A percentile compares a stretch with the other conserved stretches of the same genome.
Evolutionary conservation across 495 filamentous ascomycete species (phyloP).

Genomic region (Hypoxylon lienhwacheense): DNA sequence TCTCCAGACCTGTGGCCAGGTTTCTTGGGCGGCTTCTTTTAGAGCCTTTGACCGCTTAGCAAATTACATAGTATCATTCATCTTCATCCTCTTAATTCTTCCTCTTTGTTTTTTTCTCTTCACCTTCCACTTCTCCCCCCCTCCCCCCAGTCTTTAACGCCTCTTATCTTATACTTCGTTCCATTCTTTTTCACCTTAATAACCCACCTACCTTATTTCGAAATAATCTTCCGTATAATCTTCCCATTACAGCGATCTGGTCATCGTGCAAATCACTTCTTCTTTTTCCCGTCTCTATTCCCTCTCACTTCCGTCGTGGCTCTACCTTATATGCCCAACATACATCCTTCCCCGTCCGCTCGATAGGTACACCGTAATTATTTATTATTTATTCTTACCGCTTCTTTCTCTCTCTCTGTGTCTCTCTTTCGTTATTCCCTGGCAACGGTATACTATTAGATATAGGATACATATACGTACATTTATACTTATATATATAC

Average conservation of each 20-base stretch:
- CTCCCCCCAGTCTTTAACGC: too few relatives aligned
- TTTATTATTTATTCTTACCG: conserved; percentile 1
- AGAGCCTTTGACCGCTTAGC: too few relatives aligned
- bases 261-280: conserved; percentile 22
- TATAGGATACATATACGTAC: neutral
- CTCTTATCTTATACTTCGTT: too few relatives aligned
- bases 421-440: neutral
- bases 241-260: conserved; percentile 29
- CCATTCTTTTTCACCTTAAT: conserved; percentile 5
- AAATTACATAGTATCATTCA: too few relatives aligned
- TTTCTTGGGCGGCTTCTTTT: too few relatives aligned
- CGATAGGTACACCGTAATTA: neutral
- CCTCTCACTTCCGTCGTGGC: too few relatives aligned
- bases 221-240: neutral
- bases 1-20: too few relatives aligned
- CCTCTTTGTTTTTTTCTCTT: too few relatives aligned
- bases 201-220: neutral
- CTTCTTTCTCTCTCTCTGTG: neutral
- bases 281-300: too few relatives aligned
- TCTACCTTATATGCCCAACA: too few relatives aligned
- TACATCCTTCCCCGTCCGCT: neutral
- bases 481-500: neutral
- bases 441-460: neutral
- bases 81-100: too few relatives aligned
- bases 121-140: too few relatives aligned